Evolutionary conservation across 192 early-diverging fungal species (phyloP).

Genomic region (Coemansia sp.): DNA sequence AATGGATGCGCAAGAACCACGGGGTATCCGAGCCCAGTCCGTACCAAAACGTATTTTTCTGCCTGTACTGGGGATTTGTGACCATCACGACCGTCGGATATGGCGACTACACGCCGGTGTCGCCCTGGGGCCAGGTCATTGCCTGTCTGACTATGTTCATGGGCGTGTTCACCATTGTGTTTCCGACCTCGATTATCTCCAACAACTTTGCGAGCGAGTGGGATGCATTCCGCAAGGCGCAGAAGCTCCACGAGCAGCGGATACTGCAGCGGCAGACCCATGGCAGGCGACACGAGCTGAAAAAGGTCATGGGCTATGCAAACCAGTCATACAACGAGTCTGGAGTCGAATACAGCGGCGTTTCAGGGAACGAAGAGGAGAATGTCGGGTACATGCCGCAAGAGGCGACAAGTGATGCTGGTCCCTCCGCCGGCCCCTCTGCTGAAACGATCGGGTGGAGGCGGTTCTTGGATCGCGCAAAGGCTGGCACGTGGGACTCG

Average conservation of each 20-base stretch:
- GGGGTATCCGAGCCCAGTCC: conserved; percentile 47
- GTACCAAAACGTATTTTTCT: conserved; percentile 54
- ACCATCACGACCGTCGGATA: conserved; percentile 59
- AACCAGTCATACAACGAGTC: conserved; percentile 9
- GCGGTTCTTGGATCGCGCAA: not conserved
- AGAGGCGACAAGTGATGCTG: not conserved
- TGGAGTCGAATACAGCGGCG: not conserved
- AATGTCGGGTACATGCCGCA: not conserved
- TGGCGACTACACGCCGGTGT: conserved; percentile 55
- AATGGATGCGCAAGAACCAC: conserved; percentile 47
- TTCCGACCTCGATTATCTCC: conserved; percentile 58
- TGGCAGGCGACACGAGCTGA: conserved; percentile 22
- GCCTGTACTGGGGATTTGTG: conserved; percentile 56
- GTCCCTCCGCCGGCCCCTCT: no score
- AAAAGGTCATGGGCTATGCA: conserved; percentile 22
- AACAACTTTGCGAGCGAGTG: conserved; percentile 57
- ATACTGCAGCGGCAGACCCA: conserved; percentile 24
- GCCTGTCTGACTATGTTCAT: conserved; percentile 53
- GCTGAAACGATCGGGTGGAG: no score
- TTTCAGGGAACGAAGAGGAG: conserved; percentile 4
- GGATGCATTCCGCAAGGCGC: conserved; percentile 47
- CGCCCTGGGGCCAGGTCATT: conserved; percentile 51
- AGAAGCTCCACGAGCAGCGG: conserved; percentile 33
- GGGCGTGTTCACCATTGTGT: conserved; percentile 57
- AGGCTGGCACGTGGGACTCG: not conserved